These are phyloP conservation scores for Phytopythium boreale DNA, from an alignment of 352 stramenopile genomes.

Conservation along the genomic window DNA sequence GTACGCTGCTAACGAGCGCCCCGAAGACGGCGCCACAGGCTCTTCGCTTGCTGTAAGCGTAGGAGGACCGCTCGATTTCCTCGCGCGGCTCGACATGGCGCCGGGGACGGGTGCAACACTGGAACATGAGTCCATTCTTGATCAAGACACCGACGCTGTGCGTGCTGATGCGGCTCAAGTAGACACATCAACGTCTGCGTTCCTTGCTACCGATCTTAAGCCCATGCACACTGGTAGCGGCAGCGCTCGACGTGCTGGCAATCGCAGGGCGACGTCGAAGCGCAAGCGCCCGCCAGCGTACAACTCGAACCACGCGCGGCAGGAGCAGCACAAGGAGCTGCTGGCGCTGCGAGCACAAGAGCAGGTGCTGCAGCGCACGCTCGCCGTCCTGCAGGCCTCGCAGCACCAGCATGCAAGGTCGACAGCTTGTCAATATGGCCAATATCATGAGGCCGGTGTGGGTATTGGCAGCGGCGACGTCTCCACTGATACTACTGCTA, in stretches of 20 bases:
- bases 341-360: constrained; percentile 10
- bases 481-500: no score
- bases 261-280: neutral
- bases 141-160: neutral
- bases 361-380: constrained; percentile 6
- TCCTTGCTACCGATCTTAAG: no score
- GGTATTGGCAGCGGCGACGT: no score
- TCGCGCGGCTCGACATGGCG: neutral
- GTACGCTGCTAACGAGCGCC: neutral
- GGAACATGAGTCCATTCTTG: neutral
- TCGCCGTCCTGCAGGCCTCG: neutral
- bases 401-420: no score
- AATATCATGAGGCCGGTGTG: no score
- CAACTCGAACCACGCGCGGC: constrained; percentile 16
- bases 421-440: no score
- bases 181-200: no score
- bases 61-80: neutral
- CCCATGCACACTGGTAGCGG: no score
- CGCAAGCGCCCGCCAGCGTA: neutral
- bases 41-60: no score
- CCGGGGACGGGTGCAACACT: neutral
- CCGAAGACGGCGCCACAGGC: neutral
- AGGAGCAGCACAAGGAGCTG: constrained; percentile 19
- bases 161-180: neutral
- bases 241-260: neutral